Evolutionary conservation across 148 eudicot genomes (phyloP).

Genomic region (Pharnaceum exiguum): DNA sequence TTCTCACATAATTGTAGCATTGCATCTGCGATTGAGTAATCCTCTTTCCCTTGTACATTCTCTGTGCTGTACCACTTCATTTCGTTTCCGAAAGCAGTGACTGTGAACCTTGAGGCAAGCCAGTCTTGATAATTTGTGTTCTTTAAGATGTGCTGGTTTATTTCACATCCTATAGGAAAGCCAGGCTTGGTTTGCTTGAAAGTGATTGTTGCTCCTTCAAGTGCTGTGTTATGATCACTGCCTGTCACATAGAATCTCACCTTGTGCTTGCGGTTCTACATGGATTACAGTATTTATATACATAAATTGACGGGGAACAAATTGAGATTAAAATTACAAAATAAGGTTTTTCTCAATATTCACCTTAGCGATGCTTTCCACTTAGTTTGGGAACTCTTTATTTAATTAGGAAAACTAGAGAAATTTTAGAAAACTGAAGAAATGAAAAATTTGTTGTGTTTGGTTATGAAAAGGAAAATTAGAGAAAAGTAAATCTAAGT

Average conservation of each 20-base stretch:
- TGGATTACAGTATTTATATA: not conserved
- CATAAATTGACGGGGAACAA: not conserved
- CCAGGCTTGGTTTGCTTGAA: constrained; percentile 21
- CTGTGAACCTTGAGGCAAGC: constrained; percentile 43
- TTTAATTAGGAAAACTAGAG: too few relatives aligned
- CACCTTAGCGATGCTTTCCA: constrained; percentile 60
- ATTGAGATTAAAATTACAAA: too few relatives aligned
- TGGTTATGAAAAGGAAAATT: too few relatives aligned
- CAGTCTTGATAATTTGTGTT: constrained; percentile 44
- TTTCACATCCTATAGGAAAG: constrained; percentile 54
- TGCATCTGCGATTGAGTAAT: constrained; percentile 33
- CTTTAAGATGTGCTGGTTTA: constrained; percentile 40
- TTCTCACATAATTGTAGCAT: constrained; percentile 35
- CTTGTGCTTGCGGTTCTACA: constrained; percentile 41
- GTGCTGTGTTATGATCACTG: constrained; percentile 24
- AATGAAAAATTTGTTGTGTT: too few relatives aligned
- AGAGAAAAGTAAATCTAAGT: too few relatives aligned
- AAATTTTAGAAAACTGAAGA: too few relatives aligned
- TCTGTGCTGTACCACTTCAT: constrained; percentile 45
- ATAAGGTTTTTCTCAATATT: not conserved
- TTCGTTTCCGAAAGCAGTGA: constrained; percentile 41
- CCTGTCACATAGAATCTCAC: constrained; percentile 36
- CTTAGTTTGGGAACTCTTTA: too few relatives aligned
- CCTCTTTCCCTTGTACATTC: constrained; percentile 25
- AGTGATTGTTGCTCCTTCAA: constrained; percentile 33